These are phyloP conservation scores for Xylaria acuta DNA, from an alignment of 495 filamentous ascomycete genomes.

Conservation along the genomic window DNA sequence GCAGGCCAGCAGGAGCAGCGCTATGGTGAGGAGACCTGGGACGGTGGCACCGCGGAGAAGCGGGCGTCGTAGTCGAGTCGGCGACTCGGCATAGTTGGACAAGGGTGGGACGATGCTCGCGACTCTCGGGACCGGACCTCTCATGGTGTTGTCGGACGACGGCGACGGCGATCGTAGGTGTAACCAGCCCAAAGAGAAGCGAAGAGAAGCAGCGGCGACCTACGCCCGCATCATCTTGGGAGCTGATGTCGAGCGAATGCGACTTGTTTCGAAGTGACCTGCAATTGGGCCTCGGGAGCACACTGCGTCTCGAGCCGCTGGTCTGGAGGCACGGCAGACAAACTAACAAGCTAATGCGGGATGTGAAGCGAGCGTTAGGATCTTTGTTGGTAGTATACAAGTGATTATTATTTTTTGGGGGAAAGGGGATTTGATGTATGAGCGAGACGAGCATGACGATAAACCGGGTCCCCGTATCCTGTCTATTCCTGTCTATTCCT, in stretches of 20 bases:
- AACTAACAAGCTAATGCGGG: not conserved
- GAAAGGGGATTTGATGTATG: constrained; percentile 20
- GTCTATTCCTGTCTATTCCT: constrained; percentile 23
- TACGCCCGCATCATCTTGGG: constrained; percentile 40
- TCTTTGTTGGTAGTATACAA: constrained; percentile 14
- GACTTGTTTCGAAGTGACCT: constrained; percentile 1
- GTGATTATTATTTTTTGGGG: constrained; percentile 3
- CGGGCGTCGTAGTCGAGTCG: constrained; percentile 25
- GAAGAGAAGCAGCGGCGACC: constrained; percentile 32
- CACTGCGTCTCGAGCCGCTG: not conserved
- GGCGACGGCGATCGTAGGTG: constrained; percentile 25
- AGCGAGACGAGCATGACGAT: constrained; percentile 25
- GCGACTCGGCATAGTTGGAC: constrained; percentile 32
- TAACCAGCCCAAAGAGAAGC: constrained; percentile 36
- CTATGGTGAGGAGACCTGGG: constrained; percentile 14
- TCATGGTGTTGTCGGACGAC: constrained; percentile 40
- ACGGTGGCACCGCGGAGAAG: constrained; percentile 8
- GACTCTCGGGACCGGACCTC: constrained; percentile 34
- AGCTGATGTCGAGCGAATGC: constrained; percentile 25
- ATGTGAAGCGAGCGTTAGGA: constrained; percentile 13
- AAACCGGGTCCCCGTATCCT: constrained; percentile 20
- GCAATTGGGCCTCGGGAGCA: constrained; percentile 7
- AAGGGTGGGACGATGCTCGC: constrained; percentile 28
- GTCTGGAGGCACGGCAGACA: not conserved
- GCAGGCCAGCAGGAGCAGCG: constrained; percentile 35